Evolutionary conservation across 208 protist species (phyloP), one percentile per base, ranked within the genome.

Genomic region (Kentomonas sorsogonicus): DNA sequence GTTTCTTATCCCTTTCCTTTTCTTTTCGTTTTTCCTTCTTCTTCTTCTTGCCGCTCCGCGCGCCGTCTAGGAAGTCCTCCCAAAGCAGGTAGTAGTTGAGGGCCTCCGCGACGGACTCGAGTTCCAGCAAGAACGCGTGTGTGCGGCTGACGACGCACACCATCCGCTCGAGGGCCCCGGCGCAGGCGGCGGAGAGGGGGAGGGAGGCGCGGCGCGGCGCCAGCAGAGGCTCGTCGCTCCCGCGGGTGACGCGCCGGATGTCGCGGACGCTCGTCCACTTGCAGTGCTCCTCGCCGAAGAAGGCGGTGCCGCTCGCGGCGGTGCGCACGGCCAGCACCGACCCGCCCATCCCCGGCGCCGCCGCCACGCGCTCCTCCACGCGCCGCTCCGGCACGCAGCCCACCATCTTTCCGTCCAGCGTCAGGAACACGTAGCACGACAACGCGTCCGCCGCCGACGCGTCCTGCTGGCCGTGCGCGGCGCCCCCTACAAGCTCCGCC

Each of bases 391-490:
- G 72, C 46, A 86, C 73, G 18, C 62, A 47, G 13, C 83, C 77
- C 29, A 84, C 55, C 56, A 72, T 66, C 2, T 43, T 39, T 34
- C 70, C 53, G 39, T 86, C 79, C 5, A 68, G 51, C 20, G 78
- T 90, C 18, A 84, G 22, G 53, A 82, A 86, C 18, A 80, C 62
- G 63, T 85, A 86, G n/a, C n/a, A n/a, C n/a, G n/a, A n/a, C n/a
- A n/a, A n/a, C n/a, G n/a, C n/a, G n/a, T n/a, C n/a, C n/a, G n/a
- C n/a, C n/a, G n/a, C n/a, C n/a, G n/a, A n/a, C n/a, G n/a, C n/a
- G n/a, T n/a, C n/a, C n/a, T n/a, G n/a, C n/a, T n/a, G n/a, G n/a
- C n/a, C n/a, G n/a, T n/a, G n/a, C n/a, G n/a, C n/a, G n/a, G n/a
- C n/a, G n/a, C n/a, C n/a, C n/a, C n/a, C n/a, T n/a, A n/a, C n/a